These are phyloP conservation scores for Zoysia matrella DNA, from an alignment of 202 grass and related monocot species.

Conservation along the genomic window DNA sequence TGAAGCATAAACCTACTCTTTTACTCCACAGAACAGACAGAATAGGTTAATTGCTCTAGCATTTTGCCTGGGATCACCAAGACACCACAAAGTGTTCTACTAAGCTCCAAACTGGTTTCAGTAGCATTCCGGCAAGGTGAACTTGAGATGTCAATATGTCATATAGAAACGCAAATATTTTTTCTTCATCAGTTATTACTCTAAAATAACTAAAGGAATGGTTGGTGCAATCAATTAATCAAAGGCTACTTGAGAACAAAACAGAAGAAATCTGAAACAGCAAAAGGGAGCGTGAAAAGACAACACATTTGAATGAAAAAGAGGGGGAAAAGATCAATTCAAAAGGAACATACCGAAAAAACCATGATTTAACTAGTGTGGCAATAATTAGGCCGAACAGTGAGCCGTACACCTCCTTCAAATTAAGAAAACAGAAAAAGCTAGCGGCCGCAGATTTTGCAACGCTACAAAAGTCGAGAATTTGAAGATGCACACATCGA, in stretches of 20 bases:
- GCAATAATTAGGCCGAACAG: slow-evolving; percentile 38
- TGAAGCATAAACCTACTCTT: neutral
- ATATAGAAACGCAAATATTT: neutral
- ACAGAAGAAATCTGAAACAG: slow-evolving; percentile 29
- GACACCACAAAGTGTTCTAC: neutral
- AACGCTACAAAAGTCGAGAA: slow-evolving; percentile 37
- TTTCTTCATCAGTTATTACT: slow-evolving; percentile 22
- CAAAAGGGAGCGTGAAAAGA: slow-evolving; percentile 3
- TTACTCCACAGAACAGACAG: neutral
- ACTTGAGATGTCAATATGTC: neutral
- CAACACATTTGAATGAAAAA: slow-evolving; percentile 24
- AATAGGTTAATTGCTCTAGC: neutral
- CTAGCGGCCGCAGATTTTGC: slow-evolving; percentile 38
- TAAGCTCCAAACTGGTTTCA: slow-evolving; percentile 3
- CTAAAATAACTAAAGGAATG: slow-evolving; percentile 19
- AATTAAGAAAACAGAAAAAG: slow-evolving; percentile 62
- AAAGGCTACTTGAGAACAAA: slow-evolving; percentile 21
- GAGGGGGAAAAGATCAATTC: slow-evolving; percentile 32
- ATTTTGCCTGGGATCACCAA: slow-evolving; percentile 16
- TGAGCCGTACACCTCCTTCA: slow-evolving; percentile 47
- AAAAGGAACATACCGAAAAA: slow-evolving; percentile 2
- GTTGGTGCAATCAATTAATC: slow-evolving; percentile 21
- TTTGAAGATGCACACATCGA: slow-evolving; percentile 40
- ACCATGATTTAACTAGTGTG: slow-evolving; percentile 21
- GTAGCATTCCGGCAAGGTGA: slow-evolving; percentile 19